Base-by-base conservation (phyloP, 2,329 filamentous ascomycete genomes). In the Orbilia blumenaviensis region DNA sequence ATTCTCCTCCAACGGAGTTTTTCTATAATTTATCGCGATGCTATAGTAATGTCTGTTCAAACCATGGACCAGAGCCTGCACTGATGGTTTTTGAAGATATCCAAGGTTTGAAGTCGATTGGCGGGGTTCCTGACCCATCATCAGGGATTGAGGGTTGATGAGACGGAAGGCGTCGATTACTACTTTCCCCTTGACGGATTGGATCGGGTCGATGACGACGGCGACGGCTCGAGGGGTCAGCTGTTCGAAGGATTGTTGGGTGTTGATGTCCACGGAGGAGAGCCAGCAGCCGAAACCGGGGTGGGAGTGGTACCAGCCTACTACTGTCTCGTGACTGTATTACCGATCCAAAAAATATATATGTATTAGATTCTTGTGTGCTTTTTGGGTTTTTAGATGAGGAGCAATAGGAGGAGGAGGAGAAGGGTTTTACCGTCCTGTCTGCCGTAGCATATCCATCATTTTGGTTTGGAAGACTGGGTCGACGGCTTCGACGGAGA, bases 361-460 rank as follows among this genome's bases (percentile, higher is more conserved):
- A 38, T 67, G 41, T 27, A 52, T 36, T 32, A 9, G 36, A 9
- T 5, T n/a, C n/a, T n/a, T n/a, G n/a, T n/a, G n/a, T n/a, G n/a
- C n/a, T n/a, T n/a, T n/a, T n/a, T n/a, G n/a, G n/a, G n/a, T n/a
- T n/a, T n/a, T n/a, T 42, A 16, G 27, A 42, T 21, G 42, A 12
- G 27, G 44, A 10, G 29, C n/a, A 34, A 14, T 5, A n/a, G 42
- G 6, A 42, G 29, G 34, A 41, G 27, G 18, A 34, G 21, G 44
- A 7, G 9, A 18, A 23, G 29, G 42, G 60, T 14, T 2, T 81
- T 86, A 96, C 93, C 95, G 89, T 85, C 95, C 95, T 72, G 95
- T 99, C 87, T 99, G 95, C 82, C 92, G 88, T 83, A 99, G 86
- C 95, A 99, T 98, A 83, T 99, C 95, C 95, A 99, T 99, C 95